Evolutionary conservation across 331 rosid genomes (phyloP), one percentile per base, ranked within the genome.

Genomic region (Saraca asoca): DNA sequence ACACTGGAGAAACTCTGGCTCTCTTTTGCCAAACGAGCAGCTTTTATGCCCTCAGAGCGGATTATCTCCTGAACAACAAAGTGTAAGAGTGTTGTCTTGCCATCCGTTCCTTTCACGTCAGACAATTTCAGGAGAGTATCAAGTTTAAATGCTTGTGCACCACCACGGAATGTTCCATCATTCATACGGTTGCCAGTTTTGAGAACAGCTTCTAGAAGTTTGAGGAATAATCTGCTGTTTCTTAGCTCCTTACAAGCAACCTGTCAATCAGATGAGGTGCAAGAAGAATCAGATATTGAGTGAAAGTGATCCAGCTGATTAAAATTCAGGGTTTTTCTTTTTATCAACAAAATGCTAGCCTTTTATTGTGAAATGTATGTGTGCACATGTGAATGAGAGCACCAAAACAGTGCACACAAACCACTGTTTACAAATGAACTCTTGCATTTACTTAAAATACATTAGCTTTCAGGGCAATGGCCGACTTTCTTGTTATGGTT

Each of bases 101-200:
- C 99, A 76, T 94, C 97, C 35, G 73, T 81, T 56, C 99, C 99
- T 76, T 86, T 94, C 14, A 94, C 99, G 78, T 94, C 99, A 17
- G 93, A 82, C 66, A 94, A 42, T 76, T 94, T 94, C 60, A 94
- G 78, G 8, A 94, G 85, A 4, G 99, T 94, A 62, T 94, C 97
- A 15, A 94, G 95, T 81, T 86, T 94, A 70, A 94, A 94, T 39
- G 99, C 99, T 79, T 78, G 95, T 35, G 99, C 99, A 19, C 96
- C 88, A 42, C 99, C 99, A 14, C 97, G 95, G 50, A 88, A 94
- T 57, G 99, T 94, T 7, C 99, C 99, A 37, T 76, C 91, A n/a
- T 94, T 94, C 99, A 94, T 94, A 12, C 99, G 97, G 75, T 94
- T 94, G 2, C 99, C 99, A 0, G 99, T 90, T 79, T 94, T 94